phyloP scores from a whole-genome alignment of 1,284 basidiomycete genomes.

The Ganoderma resinaceum region DNA sequence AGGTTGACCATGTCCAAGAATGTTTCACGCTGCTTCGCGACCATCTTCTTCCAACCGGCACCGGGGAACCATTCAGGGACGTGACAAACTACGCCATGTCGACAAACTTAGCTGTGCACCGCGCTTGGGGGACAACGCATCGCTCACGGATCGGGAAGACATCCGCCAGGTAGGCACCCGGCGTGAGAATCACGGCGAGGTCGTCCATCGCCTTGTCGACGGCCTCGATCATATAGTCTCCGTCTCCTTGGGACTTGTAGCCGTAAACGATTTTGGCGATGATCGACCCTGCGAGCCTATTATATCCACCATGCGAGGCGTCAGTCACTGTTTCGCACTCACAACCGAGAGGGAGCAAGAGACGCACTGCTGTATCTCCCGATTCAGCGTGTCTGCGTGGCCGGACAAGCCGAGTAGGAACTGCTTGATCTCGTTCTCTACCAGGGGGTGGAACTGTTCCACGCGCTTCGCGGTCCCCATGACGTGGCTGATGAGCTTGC shows the following conservation, averaged over 20 bases:
- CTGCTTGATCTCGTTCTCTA: conserved; percentile 35
- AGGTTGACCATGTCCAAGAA: conserved; percentile 32
- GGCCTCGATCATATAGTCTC: conserved; percentile 40
- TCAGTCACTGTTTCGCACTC: not conserved
- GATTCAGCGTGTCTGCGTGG: conserved; percentile 30
- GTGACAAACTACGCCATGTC: conserved; percentile 19
- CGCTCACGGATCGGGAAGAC: conserved; percentile 39
- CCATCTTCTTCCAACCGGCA: conserved; percentile 33
- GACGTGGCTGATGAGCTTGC: conserved; percentile 45
- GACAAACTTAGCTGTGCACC: not conserved
- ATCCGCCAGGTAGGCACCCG: conserved; percentile 42
- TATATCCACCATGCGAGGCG: not conserved
- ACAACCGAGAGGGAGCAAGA: not conserved
- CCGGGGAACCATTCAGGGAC: conserved; percentile 42
- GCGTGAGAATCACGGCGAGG: conserved; percentile 37
- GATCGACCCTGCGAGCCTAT: conserved; percentile 38
- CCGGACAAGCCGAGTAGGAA: conserved; percentile 33
- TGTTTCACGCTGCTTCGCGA: conserved; percentile 26
- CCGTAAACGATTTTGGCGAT: conserved; percentile 46
- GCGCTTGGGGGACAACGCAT: not conserved
- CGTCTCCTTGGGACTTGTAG: conserved; percentile 40
- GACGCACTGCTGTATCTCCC: conserved; percentile 32
- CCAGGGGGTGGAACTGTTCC: conserved; percentile 33
- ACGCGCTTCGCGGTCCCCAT: conserved; percentile 38
- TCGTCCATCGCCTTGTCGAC: conserved; percentile 41